Percentiles rank a stretch among this genome's conserved stretches.
phyloP scores from a whole-genome alignment of 164 flowering plant species.

The Warburgia ugandensis region DNA sequence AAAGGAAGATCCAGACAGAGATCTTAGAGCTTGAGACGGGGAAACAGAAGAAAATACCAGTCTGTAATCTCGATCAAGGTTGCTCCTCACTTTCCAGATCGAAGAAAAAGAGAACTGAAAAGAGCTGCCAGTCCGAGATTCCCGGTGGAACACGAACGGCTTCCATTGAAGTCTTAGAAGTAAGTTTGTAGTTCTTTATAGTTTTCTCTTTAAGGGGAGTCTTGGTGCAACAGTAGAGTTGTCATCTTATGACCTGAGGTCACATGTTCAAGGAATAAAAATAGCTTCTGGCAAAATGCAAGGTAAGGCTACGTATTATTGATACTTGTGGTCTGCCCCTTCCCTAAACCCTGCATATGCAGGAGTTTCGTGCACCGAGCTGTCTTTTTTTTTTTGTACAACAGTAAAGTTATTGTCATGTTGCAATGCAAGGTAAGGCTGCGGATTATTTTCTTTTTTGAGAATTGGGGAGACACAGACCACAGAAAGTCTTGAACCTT shows the following conservation, averaged over 20 bases:
- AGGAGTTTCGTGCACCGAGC: too few relatives aligned
- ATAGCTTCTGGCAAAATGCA: too few relatives aligned
- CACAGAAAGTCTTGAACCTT: not conserved
- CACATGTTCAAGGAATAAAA: too few relatives aligned
- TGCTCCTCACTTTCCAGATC: conserved; percentile 7
- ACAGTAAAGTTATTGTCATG: too few relatives aligned
- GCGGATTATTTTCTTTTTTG: not conserved
- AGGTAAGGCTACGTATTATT: too few relatives aligned
- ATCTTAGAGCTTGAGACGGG: conserved; percentile 45
- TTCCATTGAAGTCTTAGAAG: conserved; percentile 58
- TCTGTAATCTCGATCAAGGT: conserved; percentile 3
- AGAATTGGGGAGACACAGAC: not conserved
- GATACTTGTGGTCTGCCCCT: too few relatives aligned
- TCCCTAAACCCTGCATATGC: too few relatives aligned
- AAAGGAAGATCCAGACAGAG: conserved; percentile 43
- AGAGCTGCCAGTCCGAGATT: conserved; percentile 12
- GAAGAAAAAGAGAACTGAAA: conserved; percentile 39
- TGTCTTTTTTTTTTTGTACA: too few relatives aligned
- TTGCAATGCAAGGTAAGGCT: too few relatives aligned
- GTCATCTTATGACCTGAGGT: too few relatives aligned
- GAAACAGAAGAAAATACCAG: conserved; percentile 19
- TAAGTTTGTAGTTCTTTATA: conserved; percentile 5
- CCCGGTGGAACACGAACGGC: conserved; percentile 15
- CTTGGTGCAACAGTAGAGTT: not conserved
- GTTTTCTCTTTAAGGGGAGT: not conserved